phyloP scores from a whole-genome alignment of 1,284 basidiomycete genomes.

The Malassezia obtusa region DNA sequence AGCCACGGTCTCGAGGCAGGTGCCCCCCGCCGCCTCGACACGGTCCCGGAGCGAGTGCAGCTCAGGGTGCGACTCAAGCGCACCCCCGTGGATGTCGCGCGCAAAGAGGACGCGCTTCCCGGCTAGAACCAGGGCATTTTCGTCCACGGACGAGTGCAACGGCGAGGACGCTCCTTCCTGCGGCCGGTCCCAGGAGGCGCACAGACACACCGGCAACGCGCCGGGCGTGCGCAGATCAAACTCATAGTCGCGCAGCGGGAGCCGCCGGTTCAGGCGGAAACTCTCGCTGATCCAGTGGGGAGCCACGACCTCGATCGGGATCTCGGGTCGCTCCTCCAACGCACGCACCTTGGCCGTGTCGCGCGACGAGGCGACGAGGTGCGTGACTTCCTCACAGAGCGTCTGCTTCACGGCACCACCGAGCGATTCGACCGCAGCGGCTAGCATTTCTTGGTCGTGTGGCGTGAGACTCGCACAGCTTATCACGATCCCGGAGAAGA shows the following conservation, averaged over 20 bases:
- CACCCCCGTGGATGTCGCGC: slow-evolving; percentile 23
- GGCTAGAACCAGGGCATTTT: slow-evolving; percentile 11
- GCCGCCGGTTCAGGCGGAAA: slow-evolving; percentile 57
- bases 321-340: slow-evolving; percentile 53
- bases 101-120: slow-evolving; percentile 25
- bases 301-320: slow-evolving; percentile 58
- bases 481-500: slow-evolving; percentile 68
- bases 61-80: slow-evolving; percentile 13
- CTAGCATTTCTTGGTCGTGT: slow-evolving; percentile 63
- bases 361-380: slow-evolving; percentile 58
- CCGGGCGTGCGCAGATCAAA: slow-evolving; percentile 55
- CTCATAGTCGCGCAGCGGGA: slow-evolving; percentile 57
- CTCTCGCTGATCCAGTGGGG: slow-evolving; percentile 78
- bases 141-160: slow-evolving; percentile 8
- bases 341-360: slow-evolving; percentile 19
- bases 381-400: slow-evolving; percentile 72
- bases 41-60: slow-evolving; percentile 13
- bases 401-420: slow-evolving; percentile 70
- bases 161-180: slow-evolving; percentile 16
- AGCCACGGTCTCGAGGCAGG: slow-evolving; percentile 54
- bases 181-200: slow-evolving; percentile 17
- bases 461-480: slow-evolving; percentile 55
- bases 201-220: slow-evolving; percentile 24
- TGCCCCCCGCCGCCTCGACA: slow-evolving; percentile 9
- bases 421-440: slow-evolving; percentile 62